These are phyloP conservation scores for Kazachstania bromeliacearum DNA, from an alignment of 805 yeast genomes.

Conservation along the genomic window DNA sequence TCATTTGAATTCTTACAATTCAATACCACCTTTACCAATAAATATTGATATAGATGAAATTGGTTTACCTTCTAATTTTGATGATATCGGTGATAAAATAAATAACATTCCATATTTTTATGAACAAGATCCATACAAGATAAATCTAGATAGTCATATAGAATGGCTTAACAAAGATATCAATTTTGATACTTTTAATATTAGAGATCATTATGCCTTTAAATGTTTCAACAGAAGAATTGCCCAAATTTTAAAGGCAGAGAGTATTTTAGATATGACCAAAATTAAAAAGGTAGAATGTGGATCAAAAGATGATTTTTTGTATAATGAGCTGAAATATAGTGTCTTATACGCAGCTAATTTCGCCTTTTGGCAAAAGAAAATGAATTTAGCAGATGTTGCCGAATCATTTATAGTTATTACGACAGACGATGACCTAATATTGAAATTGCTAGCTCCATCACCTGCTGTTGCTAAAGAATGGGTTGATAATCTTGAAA, in stretches of 20 bases:
- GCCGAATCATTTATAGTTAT: slow-evolving; percentile 47
- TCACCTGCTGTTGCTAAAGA: slow-evolving; percentile 39
- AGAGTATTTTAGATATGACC: slow-evolving; percentile 52
- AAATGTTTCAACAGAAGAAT: slow-evolving; percentile 57
- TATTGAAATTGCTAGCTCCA: slow-evolving; percentile 48
- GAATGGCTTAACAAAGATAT: slow-evolving; percentile 46
- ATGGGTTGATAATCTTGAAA: slow-evolving; percentile 52
- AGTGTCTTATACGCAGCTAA: slow-evolving; percentile 19
- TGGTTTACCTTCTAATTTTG: slow-evolving; percentile 25
- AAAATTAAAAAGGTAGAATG: slow-evolving; percentile 35
- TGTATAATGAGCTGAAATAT: slow-evolving; percentile 19
- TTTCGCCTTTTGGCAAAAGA: slow-evolving; percentile 14
- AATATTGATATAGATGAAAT: slow-evolving; percentile 11
- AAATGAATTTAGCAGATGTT: slow-evolving; percentile 18
- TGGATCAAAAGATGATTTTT: slow-evolving; percentile 22
- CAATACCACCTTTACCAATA: slow-evolving; percentile 52
- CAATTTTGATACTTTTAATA: slow-evolving; percentile 34
- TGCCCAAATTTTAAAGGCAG: slow-evolving; percentile 45
- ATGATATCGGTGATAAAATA: slow-evolving; percentile 15
- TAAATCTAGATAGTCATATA: slow-evolving; percentile 44
- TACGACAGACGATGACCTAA: slow-evolving; percentile 36
- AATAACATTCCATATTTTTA: slow-evolving; percentile 31
- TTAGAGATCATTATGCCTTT: slow-evolving; percentile 49
- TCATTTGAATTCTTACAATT: slow-evolving; percentile 44
- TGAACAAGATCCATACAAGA: slow-evolving; percentile 45